Evolutionary conservation across 768 basidiomycete genomes (phyloP).

Genomic region (Trametes cingulata): DNA sequence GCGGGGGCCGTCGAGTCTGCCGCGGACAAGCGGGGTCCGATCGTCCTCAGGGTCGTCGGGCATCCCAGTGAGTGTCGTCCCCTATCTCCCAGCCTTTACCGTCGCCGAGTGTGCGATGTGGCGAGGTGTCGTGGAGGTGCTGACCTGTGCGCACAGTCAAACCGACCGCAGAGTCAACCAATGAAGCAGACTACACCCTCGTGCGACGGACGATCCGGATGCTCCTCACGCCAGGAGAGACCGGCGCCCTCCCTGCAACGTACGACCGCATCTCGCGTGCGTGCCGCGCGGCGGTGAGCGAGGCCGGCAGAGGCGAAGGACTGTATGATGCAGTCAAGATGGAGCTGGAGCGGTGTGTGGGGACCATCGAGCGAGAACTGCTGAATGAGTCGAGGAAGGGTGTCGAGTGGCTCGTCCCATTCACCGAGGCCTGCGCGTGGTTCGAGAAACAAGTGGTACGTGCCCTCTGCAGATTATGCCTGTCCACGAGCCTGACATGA

Average conservation of each 20-base stretch:
- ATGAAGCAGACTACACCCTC: conserved; percentile 32
- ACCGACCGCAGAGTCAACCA: conserved; percentile 1
- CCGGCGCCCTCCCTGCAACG: conserved; percentile 43
- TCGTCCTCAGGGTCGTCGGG: conserved; percentile 50
- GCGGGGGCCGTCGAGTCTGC: conserved; percentile 20
- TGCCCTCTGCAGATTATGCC: conserved; percentile 19
- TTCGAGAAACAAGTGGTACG: conserved; percentile 67
- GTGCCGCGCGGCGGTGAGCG: conserved; percentile 56
- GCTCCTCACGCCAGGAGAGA: conserved; percentile 41
- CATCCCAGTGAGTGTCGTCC: conserved; percentile 31
- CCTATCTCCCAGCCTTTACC: background rate
- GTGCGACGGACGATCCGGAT: conserved; percentile 38
- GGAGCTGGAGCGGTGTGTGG: conserved; percentile 60
- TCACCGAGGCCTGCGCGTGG: conserved; percentile 60
- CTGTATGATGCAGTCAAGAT: conserved; percentile 59
- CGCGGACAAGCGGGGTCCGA: conserved; percentile 35
- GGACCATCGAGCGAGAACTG: conserved; percentile 43
- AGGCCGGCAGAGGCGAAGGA: conserved; percentile 53
- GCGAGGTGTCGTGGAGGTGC: background rate
- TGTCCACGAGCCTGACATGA: background rate
- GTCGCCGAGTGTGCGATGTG: background rate
- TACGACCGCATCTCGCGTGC: conserved; percentile 59
- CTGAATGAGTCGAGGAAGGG: conserved; percentile 18
- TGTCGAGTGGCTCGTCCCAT: conserved; percentile 57
- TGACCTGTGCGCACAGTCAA: conserved; percentile 17